Conservation (phyloP, 805 yeast genomes). For the Wickerhamiella cacticola region DNA sequence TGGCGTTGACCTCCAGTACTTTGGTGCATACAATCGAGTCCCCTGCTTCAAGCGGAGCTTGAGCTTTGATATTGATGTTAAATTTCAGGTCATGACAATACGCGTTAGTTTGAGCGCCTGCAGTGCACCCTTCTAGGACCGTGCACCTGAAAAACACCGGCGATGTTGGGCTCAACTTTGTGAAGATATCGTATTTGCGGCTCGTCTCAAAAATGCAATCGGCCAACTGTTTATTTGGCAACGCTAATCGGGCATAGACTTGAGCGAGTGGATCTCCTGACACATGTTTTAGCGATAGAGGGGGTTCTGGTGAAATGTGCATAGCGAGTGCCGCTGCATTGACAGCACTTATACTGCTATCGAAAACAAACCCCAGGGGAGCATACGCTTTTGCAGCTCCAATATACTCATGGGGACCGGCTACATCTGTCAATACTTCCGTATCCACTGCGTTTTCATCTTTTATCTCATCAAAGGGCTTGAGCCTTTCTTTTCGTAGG, state of each 20-base stretch:
- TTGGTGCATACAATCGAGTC: conserved; percentile 36
- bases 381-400: conserved; percentile 15
- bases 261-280: neutral
- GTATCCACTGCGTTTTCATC: conserved; percentile 9
- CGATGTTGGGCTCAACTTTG: neutral
- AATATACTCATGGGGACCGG: conserved; percentile 16
- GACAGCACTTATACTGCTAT: conserved; percentile 19
- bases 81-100: conserved; percentile 1
- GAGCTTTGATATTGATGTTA: neutral
- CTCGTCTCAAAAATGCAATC: neutral
- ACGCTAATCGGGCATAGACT: neutral
- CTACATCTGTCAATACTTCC: conserved; percentile 10
- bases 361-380: conserved; percentile 19
- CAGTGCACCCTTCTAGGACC: neutral
- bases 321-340: conserved; percentile 15
- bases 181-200: neutral
- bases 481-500: conserved; percentile 8
- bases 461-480: neutral
- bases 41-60: neutral
- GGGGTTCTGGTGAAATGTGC: neutral
- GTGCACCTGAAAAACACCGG: neutral
- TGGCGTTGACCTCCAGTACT: conserved; percentile 35
- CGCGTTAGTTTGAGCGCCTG: neutral
- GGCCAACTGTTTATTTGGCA: conserved; percentile 3
- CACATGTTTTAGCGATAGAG: neutral